phyloP scores from a whole-genome alignment of 2,329 filamentous ascomycete species.

The Fusarium sp. region DNA sequence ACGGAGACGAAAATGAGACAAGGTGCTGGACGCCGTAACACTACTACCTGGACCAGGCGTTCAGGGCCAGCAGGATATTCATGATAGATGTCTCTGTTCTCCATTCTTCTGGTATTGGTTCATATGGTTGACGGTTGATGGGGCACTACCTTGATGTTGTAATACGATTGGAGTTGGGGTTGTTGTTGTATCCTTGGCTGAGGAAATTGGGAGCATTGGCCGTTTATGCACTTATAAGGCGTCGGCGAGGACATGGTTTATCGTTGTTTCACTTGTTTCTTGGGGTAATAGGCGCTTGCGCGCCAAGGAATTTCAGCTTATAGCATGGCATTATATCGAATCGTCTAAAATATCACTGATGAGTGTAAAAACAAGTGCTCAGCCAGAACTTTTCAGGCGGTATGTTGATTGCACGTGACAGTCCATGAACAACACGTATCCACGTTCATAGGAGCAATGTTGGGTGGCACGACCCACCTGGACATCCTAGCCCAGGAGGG shows the following conservation, averaged over 20 bases:
- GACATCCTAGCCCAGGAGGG: constrained; percentile 23
- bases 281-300: constrained; percentile 33
- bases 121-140: constrained; percentile 31
- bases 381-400: not conserved
- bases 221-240: constrained; percentile 44
- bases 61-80: constrained; percentile 33
- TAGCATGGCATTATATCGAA: constrained; percentile 41
- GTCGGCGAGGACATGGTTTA: constrained; percentile 37
- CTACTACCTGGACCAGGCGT: constrained; percentile 43
- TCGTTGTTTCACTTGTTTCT: constrained; percentile 24
- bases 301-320: constrained; percentile 37
- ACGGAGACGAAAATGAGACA: constrained; percentile 32
- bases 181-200: constrained; percentile 31
- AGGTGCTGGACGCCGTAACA: constrained; percentile 36
- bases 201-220: constrained; percentile 37
- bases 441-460: constrained; percentile 11
- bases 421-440: constrained; percentile 6
- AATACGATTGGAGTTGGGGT: constrained; percentile 43
- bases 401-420: constrained; percentile 31
- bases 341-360: constrained; percentile 23
- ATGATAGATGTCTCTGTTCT: constrained; percentile 39
- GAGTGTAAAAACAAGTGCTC: not conserved
- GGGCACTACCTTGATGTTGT: constrained; percentile 35
- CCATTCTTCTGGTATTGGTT: constrained; percentile 27
- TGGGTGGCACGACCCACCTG: constrained; percentile 21